Conservation (phyloP, 2,329 filamentous ascomycete species). For the Fusarium abutilonis region DNA sequence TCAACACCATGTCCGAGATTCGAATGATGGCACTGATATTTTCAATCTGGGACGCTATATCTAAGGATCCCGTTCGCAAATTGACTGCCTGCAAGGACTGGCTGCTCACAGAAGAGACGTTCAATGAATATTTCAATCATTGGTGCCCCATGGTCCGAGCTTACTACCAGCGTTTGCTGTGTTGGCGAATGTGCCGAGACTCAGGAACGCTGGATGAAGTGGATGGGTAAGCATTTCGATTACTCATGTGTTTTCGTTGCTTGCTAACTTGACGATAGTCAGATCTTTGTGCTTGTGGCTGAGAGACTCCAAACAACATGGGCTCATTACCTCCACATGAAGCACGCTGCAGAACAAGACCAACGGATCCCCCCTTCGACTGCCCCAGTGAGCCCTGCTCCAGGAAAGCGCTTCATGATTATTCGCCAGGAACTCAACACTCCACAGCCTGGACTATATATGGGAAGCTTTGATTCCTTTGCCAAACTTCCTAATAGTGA, state of each 20-base stretch:
- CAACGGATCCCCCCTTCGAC: constrained; percentile 73
- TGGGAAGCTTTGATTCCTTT: constrained; percentile 61
- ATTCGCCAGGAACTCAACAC: constrained; percentile 76
- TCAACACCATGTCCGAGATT: constrained; percentile 91
- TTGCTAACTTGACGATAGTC: constrained; percentile 57
- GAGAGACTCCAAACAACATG: constrained; percentile 76
- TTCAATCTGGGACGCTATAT: constrained; percentile 79
- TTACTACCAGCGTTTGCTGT: constrained; percentile 90
- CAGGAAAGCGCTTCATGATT: constrained; percentile 87
- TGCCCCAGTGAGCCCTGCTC: constrained; percentile 83
- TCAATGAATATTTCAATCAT: constrained; percentile 86
- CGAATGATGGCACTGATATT: constrained; percentile 85
- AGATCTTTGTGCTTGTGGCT: constrained; percentile 74
- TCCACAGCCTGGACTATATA: constrained; percentile 59
- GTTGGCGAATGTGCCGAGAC: constrained; percentile 87
- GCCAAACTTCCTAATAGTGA: constrained; percentile 44
- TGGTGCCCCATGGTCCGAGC: constrained; percentile 96
- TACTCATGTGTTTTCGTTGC: constrained; percentile 1
- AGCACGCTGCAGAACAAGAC: constrained; percentile 69
- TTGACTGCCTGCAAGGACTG: constrained; percentile 76
- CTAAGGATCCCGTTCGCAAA: constrained; percentile 73
- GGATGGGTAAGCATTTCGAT: constrained; percentile 68
- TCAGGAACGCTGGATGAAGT: constrained; percentile 71
- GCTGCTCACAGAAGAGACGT: constrained; percentile 77
- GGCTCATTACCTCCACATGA: constrained; percentile 81